Percentiles rank a stretch among this genome's conserved stretches.
These are phyloP conservation scores for Entomophthora muscae DNA, from an alignment of 371 early-diverging fungal species.

Conservation along the genomic window DNA sequence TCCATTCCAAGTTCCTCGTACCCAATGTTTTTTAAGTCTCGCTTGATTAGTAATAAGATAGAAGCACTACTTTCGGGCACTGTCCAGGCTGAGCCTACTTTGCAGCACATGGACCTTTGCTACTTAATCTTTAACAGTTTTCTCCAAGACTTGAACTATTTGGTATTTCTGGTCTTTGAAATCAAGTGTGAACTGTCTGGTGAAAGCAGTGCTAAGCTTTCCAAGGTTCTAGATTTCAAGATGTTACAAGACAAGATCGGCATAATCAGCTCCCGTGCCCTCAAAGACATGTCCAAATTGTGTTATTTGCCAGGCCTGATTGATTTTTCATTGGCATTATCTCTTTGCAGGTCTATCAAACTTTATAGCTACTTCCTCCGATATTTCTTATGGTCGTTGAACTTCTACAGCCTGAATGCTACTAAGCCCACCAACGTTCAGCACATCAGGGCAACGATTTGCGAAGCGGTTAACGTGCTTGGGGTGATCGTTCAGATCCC, in stretches of 20 bases:
- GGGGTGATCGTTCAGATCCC: neutral
- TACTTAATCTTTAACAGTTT: neutral
- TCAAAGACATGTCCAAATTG: neutral
- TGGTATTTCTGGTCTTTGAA: neutral
- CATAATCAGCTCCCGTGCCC: neutral
- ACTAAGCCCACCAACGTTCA: neutral
- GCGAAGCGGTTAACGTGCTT: neutral
- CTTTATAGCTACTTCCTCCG: neutral
- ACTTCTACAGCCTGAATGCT: neutral
- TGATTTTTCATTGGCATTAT: neutral
- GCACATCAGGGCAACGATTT: neutral
- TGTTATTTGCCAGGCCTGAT: neutral
- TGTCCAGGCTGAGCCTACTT: neutral
- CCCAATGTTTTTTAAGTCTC: neutral
- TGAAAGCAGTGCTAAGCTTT: neutral
- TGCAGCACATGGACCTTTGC: neutral
- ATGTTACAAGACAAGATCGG: neutral
- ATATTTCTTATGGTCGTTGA: neutral
- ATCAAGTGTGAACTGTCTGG: neutral
- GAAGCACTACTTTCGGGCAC: neutral
- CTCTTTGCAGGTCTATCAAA: neutral
- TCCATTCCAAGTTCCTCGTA: neutral
- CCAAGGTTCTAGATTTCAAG: neutral
- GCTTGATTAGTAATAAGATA: neutral
- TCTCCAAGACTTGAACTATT: neutral